phyloP scores from a whole-genome alignment of 2,329 filamentous ascomycete genomes.

The Xylariaceae sp. region DNA sequence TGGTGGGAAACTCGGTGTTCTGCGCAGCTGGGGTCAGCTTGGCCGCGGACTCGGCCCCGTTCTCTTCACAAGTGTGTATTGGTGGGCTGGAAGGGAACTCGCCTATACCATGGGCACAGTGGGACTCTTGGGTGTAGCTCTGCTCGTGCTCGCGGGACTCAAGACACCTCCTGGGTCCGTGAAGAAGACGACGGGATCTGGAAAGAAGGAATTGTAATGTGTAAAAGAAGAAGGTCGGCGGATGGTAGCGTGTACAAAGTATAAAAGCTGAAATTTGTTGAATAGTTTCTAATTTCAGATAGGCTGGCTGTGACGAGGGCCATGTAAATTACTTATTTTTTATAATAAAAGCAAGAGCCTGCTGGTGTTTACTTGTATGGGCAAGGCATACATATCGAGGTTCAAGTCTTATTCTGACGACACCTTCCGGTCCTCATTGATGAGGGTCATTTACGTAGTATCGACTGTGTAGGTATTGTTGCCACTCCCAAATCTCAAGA shows the following conservation, averaged over 20 bases:
- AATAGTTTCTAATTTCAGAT: not conserved
- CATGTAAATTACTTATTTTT: no score
- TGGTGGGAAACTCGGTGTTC: slow-evolving; percentile 77
- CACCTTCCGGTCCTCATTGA: no score
- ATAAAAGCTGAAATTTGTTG: not conserved
- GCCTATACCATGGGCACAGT: slow-evolving; percentile 78
- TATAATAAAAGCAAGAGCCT: no score
- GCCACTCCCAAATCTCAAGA: no score
- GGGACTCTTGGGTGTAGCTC: slow-evolving; percentile 71
- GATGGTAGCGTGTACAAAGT: slow-evolving; percentile 1
- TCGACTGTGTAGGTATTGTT: no score
- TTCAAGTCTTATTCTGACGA: no score
- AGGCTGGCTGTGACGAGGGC: no score
- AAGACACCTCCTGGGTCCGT: slow-evolving; percentile 52
- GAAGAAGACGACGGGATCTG: slow-evolving; percentile 17
- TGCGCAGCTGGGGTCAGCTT: slow-evolving; percentile 78
- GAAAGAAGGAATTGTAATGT: slow-evolving; percentile 28
- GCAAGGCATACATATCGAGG: no score
- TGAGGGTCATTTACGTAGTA: no score
- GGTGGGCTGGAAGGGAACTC: slow-evolving; percentile 89
- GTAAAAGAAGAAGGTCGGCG: not conserved
- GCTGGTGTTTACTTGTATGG: no score
- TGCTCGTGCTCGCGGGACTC: slow-evolving; percentile 64
- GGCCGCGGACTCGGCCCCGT: slow-evolving; percentile 83
- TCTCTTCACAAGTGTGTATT: slow-evolving; percentile 91